Percentiles rank a stretch among this genome's conserved stretches.
Evolutionary conservation across 1,284 basidiomycete species (phyloP).

Genomic region (Golubevia pallescens): DNA sequence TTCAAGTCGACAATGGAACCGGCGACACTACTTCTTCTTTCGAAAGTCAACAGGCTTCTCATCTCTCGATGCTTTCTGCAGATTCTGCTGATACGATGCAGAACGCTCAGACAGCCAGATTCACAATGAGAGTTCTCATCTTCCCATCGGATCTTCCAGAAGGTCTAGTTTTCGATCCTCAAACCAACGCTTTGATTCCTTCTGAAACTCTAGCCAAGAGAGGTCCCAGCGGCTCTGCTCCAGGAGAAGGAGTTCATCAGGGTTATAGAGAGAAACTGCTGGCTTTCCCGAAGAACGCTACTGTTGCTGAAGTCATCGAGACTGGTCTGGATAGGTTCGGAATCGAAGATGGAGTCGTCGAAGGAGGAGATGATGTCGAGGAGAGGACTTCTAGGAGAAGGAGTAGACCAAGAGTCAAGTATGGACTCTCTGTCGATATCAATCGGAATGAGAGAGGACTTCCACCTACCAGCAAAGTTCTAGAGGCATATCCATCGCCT

Average conservation of each 20-base stretch:
- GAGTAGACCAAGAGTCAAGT: conserved; percentile 79
- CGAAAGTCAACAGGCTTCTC: conserved; percentile 23
- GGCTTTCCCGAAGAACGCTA: conserved; percentile 82
- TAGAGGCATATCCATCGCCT: conserved; percentile 81
- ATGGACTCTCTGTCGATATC: conserved; percentile 69
- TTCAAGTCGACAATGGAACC: conserved; percentile 7
- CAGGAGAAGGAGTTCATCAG: conserved; percentile 18
- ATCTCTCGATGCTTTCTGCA: conserved; percentile 23
- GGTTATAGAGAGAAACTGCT: conserved; percentile 46
- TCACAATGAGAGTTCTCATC: conserved; percentile 83
- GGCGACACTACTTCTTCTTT: conserved; percentile 24
- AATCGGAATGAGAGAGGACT: conserved; percentile 22
- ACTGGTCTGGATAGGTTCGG: conserved; percentile 88
- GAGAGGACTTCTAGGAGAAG: conserved; percentile 82
- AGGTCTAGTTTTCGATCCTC: conserved; percentile 87
- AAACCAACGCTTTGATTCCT: conserved; percentile 82
- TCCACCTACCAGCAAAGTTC: conserved; percentile 75
- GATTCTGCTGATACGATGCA: conserved; percentile 31
- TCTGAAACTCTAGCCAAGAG: conserved; percentile 22
- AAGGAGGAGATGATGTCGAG: conserved; percentile 95
- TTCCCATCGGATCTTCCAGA: conserved; percentile 89
- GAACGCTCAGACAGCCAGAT: conserved; percentile 67
- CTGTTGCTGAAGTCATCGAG: conserved; percentile 94
- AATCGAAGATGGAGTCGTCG: conserved; percentile 90
- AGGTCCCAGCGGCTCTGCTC: conserved; percentile 14